Evolutionary conservation across 805 yeast species (phyloP).

Genomic region (Barnettozyma californica): DNA sequence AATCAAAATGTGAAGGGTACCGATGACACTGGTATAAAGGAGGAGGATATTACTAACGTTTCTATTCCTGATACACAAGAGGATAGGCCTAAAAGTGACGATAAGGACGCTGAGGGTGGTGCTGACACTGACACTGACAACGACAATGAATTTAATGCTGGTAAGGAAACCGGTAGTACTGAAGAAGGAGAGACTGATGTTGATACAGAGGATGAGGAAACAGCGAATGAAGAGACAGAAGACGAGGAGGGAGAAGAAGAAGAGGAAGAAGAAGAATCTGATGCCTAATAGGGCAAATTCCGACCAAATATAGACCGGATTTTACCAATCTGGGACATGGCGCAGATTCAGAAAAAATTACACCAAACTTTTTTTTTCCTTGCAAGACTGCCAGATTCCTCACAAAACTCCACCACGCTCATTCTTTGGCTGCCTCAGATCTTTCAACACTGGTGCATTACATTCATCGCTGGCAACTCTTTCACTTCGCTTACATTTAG

Average conservation of each 20-base stretch:
- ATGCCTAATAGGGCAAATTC: not conserved
- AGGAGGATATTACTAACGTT: not conserved
- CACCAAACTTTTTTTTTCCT: not conserved
- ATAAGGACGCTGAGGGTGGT: not conserved
- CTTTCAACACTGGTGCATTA: not conserved
- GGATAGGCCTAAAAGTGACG: conserved; percentile 2
- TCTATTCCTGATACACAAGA: not conserved
- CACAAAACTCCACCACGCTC: not conserved
- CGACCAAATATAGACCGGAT: conserved; percentile 2
- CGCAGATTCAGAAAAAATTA: conserved; percentile 1
- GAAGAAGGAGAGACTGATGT: conserved; percentile 3
- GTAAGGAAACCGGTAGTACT: not conserved
- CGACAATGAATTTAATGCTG: conserved; percentile 8
- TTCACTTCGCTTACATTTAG: conserved; percentile 3
- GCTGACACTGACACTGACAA: conserved; percentile 8
- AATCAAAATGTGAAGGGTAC: not conserved
- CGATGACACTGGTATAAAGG: not conserved
- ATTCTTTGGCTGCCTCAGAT: not conserved
- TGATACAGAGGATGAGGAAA: conserved; percentile 6
- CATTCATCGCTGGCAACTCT: not conserved
- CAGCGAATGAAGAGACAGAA: conserved; percentile 6
- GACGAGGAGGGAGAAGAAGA: conserved; percentile 7
- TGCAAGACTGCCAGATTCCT: not conserved
- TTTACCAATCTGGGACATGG: conserved; percentile 1
- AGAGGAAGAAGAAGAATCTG: conserved; percentile 4